Percentiles rank a stretch among this genome's conserved stretches.
Conservation (phyloP, 1,284 basidiomycete genomes). For the Ganoderma meredithae region DNA sequence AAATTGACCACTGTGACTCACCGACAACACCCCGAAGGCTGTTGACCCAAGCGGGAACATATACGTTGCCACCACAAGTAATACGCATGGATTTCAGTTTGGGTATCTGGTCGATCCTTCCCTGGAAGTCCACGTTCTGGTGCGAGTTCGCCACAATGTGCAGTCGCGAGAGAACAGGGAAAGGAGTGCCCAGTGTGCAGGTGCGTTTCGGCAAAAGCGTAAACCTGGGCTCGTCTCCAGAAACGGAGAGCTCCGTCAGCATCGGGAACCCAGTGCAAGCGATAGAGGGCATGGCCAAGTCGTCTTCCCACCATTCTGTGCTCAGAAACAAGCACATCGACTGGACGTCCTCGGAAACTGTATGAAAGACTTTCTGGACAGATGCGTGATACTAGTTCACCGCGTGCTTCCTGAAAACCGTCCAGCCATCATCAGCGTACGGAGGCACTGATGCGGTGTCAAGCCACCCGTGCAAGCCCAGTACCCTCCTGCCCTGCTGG, state of each 20-base stretch:
- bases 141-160: constrained; percentile 9
- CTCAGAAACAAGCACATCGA: constrained; percentile 12
- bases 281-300: background rate
- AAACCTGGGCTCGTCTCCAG: constrained; percentile 10
- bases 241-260: constrained; percentile 4
- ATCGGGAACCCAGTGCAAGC: constrained; percentile 8
- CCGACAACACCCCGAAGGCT: background rate
- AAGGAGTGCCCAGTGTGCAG: background rate
- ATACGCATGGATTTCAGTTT: background rate
- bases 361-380: background rate
- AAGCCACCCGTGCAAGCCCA: background rate
- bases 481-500: background rate
- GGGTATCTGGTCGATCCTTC: background rate
- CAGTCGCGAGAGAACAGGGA: constrained; percentile 7
- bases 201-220: background rate
- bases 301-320: background rate
- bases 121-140: constrained; percentile 3
- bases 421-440: background rate
- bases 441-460: background rate
- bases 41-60: background rate
- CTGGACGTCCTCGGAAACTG: background rate
- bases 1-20: background rate
- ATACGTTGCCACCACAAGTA: background rate
- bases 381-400: background rate
- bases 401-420: background rate